A percentile compares a stretch with the other conserved stretches of the same genome.
Conservation (phyloP, 2,329 filamentous ascomycete species). For the Diaporthe sp. region DNA sequence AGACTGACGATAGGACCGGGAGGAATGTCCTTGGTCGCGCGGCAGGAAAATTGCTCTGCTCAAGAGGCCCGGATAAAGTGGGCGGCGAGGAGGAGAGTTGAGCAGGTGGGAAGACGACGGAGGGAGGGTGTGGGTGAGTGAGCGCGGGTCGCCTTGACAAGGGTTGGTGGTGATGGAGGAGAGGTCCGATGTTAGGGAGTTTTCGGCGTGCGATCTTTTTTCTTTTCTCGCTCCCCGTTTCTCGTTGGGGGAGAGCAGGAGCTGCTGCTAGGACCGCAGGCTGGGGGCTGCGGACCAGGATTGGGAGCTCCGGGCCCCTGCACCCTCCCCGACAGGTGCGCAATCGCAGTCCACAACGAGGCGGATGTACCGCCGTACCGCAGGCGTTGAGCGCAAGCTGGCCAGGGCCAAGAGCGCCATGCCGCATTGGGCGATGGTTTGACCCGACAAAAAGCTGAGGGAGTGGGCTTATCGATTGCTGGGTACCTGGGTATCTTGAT, state of each 20-base stretch:
- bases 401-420: slow-evolving; percentile 29
- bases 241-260: slow-evolving; percentile 36
- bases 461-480: slow-evolving; percentile 31
- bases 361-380: slow-evolving; percentile 28
- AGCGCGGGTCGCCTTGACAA: slow-evolving; percentile 34
- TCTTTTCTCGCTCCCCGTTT: slow-evolving; percentile 37
- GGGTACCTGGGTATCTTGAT: slow-evolving; percentile 1
- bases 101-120: slow-evolving; percentile 42
- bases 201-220: slow-evolving; percentile 43
- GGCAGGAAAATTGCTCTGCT: slow-evolving; percentile 34
- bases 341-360: slow-evolving; percentile 16
- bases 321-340: slow-evolving; percentile 11
- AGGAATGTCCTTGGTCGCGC: slow-evolving; percentile 19
- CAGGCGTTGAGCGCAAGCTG: slow-evolving; percentile 31
- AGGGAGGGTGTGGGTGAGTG: slow-evolving; percentile 40
- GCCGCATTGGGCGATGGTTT: slow-evolving; percentile 20
- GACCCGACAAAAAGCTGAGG: slow-evolving; percentile 38
- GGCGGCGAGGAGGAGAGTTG: slow-evolving; percentile 38
- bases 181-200: slow-evolving; percentile 39
- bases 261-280: slow-evolving; percentile 21
- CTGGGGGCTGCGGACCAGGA: slow-evolving; percentile 25
- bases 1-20: slow-evolving; percentile 43
- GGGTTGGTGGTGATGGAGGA: slow-evolving; percentile 35
- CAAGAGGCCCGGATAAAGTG: slow-evolving; percentile 29
- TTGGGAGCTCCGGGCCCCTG: slow-evolving; percentile 28